Conservation (phyloP, 805 yeast genomes). For the Sugiyamaella smithiae region DNA sequence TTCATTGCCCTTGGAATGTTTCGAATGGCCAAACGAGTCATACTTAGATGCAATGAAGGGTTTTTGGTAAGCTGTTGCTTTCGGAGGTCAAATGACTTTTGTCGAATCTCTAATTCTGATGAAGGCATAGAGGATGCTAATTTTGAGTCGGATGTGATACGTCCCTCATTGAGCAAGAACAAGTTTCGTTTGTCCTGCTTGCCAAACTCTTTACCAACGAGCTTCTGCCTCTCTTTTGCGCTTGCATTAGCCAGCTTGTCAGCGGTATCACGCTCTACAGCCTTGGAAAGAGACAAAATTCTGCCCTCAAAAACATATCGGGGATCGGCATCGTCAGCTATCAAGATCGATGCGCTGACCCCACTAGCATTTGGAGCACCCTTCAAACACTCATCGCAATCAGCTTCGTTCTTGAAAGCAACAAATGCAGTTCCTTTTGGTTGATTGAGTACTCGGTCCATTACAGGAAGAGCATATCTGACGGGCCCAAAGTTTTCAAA, state of each 20-base stretch:
- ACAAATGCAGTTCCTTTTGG: slow-evolving; percentile 96
- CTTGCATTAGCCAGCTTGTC: slow-evolving; percentile 67
- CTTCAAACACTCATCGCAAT: slow-evolving; percentile 64
- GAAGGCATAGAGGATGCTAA: slow-evolving; percentile 65
- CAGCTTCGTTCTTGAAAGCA: slow-evolving; percentile 64
- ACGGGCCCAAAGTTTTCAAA: slow-evolving; percentile 82
- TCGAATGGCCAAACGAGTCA: slow-evolving; percentile 92
- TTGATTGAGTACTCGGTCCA: slow-evolving; percentile 78
- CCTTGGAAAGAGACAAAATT: slow-evolving; percentile 74
- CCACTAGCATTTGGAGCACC: slow-evolving; percentile 71
- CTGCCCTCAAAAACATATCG: slow-evolving; percentile 89
- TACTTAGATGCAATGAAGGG: slow-evolving; percentile 86
- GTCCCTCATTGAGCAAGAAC: slow-evolving; percentile 88
- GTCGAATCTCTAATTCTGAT: slow-evolving; percentile 82
- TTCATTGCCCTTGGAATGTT: slow-evolving; percentile 92
- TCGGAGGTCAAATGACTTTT: slow-evolving; percentile 79
- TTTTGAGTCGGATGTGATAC: slow-evolving; percentile 76
- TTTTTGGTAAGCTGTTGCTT: slow-evolving; percentile 87
- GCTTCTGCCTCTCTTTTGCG: slow-evolving; percentile 67
- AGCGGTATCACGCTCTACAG: slow-evolving; percentile 87
- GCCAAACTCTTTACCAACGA: slow-evolving; percentile 74
- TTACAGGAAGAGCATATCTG: slow-evolving; percentile 89
- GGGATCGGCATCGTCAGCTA: slow-evolving; percentile 90
- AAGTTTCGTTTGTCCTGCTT: slow-evolving; percentile 82
- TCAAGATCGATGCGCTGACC: slow-evolving; percentile 55